Evolutionary conservation across 2,329 filamentous ascomycete genomes (phyloP).

Genomic region (Fusarium udum): DNA sequence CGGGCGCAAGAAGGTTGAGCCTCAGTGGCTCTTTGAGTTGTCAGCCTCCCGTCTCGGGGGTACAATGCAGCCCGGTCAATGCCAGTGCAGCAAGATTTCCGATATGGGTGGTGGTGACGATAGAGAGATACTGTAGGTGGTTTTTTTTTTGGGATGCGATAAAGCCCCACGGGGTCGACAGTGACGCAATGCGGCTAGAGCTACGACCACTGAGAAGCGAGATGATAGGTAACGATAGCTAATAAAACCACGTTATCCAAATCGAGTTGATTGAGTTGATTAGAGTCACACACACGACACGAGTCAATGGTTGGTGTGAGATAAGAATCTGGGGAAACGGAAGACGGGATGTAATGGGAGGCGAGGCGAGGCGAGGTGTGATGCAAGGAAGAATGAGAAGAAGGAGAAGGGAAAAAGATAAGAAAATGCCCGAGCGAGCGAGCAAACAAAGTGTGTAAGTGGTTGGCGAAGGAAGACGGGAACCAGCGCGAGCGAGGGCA

Average conservation of each 20-base stretch:
- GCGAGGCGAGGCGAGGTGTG: slow-evolving; percentile 17
- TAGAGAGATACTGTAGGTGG: slow-evolving; percentile 8
- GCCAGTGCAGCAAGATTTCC: slow-evolving; percentile 10
- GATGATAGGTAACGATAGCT: slow-evolving; percentile 39
- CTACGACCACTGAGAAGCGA: slow-evolving; percentile 42
- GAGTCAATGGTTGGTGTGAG: slow-evolving; percentile 42
- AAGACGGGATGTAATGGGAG: slow-evolving; percentile 21
- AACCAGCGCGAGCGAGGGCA: slow-evolving; percentile 33
- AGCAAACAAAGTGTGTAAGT: slow-evolving; percentile 39
- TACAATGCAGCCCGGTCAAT: slow-evolving; percentile 7
- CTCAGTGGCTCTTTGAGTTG: slow-evolving; percentile 37
- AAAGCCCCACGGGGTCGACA: slow-evolving; percentile 41
- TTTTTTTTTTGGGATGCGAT: slow-evolving; percentile 19
- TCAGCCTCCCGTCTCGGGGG: slow-evolving; percentile 21
- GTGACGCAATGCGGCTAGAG: slow-evolving; percentile 45
- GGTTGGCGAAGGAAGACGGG: slow-evolving; percentile 26
- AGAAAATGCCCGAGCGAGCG: slow-evolving; percentile 30
- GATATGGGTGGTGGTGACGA: slow-evolving; percentile 26
- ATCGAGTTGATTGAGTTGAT: slow-evolving; percentile 29
- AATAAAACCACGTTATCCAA: slow-evolving; percentile 46
- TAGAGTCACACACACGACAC: slow-evolving; percentile 23
- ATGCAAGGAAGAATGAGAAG: slow-evolving; percentile 27
- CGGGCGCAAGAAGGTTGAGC: slow-evolving; percentile 41
- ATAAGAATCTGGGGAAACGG: slow-evolving; percentile 47
- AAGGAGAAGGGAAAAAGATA: slow-evolving; percentile 38